Evolutionary conservation across 2,329 filamentous ascomycete species (phyloP).

Genomic region (Zasmidium angulare): DNA sequence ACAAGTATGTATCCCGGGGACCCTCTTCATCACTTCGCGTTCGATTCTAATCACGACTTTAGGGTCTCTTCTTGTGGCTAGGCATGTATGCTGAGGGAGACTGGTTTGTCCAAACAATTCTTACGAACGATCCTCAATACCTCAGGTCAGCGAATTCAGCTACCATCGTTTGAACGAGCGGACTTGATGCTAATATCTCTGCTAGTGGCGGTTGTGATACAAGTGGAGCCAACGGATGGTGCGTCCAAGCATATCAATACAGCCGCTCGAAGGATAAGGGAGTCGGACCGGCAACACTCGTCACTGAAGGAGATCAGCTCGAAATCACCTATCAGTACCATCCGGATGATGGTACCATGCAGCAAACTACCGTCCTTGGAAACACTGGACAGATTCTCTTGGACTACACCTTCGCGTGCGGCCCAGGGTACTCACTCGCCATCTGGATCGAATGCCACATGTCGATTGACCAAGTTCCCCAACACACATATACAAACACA

Average conservation of each 20-base stretch:
- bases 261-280: not conserved
- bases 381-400: not conserved
- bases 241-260: conserved; percentile 3
- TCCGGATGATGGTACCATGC: not conserved
- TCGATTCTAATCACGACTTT: too few species aligned
- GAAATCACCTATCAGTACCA: not conserved
- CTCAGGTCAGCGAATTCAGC: too few species aligned
- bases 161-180: too few species aligned
- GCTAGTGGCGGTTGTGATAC: not conserved
- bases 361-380: not conserved
- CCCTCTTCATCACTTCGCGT: not conserved
- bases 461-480: not conserved
- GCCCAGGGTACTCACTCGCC: not conserved
- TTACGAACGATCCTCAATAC: not conserved
- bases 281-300: not conserved
- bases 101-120: not conserved
- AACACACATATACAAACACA: not conserved
- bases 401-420: not conserved
- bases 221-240: not conserved
- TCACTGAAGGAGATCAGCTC: not conserved
- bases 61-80: not conserved
- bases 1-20: too few species aligned
- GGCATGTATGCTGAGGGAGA: not conserved
- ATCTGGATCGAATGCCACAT: not conserved
- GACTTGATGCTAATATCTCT: too few species aligned